Conservation (phyloP, 2,329 filamentous ascomycete species). For the Hypoxylon sp. region DNA sequence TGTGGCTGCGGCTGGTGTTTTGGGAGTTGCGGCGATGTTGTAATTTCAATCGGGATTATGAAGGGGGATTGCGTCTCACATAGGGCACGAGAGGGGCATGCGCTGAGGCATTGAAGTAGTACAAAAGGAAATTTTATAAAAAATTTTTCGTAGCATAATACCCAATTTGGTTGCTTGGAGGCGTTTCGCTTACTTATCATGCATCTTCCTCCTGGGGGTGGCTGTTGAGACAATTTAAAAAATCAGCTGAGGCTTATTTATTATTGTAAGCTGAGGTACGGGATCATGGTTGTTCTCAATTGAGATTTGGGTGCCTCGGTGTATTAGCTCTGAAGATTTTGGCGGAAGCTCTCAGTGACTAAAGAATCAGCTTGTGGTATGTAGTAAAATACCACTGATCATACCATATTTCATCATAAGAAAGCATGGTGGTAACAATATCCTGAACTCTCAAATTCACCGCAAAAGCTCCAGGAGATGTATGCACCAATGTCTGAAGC, state of each 20-base stretch:
- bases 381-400: no score
- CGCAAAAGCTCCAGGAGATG: no score
- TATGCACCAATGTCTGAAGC: no score
- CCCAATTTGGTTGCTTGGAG: background rate
- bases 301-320: background rate
- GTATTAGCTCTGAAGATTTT: background rate
- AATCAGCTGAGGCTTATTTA: background rate
- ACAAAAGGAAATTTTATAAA: background rate
- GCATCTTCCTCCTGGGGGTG: background rate
- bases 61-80: background rate
- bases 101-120: background rate
- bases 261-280: background rate
- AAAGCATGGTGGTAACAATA: no score
- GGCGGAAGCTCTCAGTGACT: background rate
- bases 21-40: constrained; percentile 53
- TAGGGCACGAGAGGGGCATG: background rate
- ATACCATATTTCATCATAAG: background rate
- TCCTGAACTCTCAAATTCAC: no score
- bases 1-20: constrained; percentile 45
- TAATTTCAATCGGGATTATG: constrained; percentile 12
- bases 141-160: background rate
- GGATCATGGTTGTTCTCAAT: background rate
- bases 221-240: background rate
- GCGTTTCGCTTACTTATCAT: background rate
- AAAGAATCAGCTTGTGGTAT: background rate